A percentile compares a stretch with the other conserved stretches of the same genome.
phyloP scores from a whole-genome alignment of 148 eudicot genomes.

The Vaccinium corymbosum region DNA sequence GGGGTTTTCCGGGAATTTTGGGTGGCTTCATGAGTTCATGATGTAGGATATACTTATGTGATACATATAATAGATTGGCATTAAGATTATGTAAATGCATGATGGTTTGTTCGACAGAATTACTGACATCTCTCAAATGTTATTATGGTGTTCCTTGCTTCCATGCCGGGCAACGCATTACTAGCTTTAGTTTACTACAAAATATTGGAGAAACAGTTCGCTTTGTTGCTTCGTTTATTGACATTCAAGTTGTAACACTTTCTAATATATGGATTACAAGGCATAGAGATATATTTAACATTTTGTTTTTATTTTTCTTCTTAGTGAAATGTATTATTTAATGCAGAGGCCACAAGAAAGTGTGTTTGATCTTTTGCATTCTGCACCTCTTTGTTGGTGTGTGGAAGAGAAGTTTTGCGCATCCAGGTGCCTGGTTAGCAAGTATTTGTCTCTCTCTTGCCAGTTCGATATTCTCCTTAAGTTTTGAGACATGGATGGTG shows the following conservation, averaged over 20 bases:
- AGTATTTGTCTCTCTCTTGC: slow-evolving; percentile 76
- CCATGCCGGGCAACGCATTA: not conserved
- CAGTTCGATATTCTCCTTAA: slow-evolving; percentile 70
- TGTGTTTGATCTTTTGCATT: slow-evolving; percentile 63
- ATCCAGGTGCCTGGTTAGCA: slow-evolving; percentile 62
- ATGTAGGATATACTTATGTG: not conserved
- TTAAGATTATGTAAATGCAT: not conserved
- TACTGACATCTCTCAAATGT: too few species aligned
- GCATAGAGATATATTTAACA: not conserved
- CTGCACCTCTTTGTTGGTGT: slow-evolving; percentile 66
- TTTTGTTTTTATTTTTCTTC: not conserved
- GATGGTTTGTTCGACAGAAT: not conserved
- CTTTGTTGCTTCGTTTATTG: not conserved
- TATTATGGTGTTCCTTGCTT: not conserved
- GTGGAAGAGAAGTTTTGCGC: slow-evolving; percentile 52
- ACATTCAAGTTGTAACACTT: not conserved
- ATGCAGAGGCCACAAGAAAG: slow-evolving; percentile 88
- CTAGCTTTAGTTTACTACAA: not conserved
- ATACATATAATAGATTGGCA: not conserved
- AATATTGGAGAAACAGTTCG: not conserved
- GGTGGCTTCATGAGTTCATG: not conserved
- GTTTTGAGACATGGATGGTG: slow-evolving; percentile 96
- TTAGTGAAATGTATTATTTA: slow-evolving; percentile 6
- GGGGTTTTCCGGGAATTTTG: not conserved
- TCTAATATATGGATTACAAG: not conserved